phyloP scores from a whole-genome alignment of 345 rosid genomes.

The Salix udensis region DNA sequence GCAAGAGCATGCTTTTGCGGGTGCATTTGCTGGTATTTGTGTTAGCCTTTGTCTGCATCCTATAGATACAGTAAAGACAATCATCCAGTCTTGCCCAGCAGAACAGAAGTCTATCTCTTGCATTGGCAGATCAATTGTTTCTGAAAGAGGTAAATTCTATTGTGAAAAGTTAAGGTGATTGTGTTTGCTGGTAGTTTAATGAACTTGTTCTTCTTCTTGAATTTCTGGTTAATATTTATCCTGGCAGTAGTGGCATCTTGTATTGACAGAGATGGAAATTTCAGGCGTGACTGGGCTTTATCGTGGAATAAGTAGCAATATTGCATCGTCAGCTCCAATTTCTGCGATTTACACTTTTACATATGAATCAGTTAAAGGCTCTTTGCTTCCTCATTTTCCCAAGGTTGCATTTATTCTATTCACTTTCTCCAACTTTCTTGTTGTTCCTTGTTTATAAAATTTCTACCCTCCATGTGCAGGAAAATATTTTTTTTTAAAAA shows the following conservation, averaged over 20 bases:
- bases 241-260: background rate
- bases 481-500: background rate
- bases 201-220: background rate
- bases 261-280: constrained; percentile 12
- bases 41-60: constrained; percentile 95
- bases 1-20: constrained; percentile 89
- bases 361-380: constrained; percentile 79
- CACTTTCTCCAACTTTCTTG: background rate
- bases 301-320: constrained; percentile 77
- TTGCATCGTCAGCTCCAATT: constrained; percentile 89
- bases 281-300: constrained; percentile 78
- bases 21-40: constrained; percentile 75
- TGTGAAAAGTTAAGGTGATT: constrained; percentile 4
- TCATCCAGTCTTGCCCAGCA: constrained; percentile 61
- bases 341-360: constrained; percentile 88
- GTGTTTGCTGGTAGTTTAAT: background rate
- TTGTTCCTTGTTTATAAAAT: constrained; percentile 6
- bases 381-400: constrained; percentile 70
- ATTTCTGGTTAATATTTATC: constrained; percentile 3
- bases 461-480: background rate
- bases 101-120: constrained; percentile 59
- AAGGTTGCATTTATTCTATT: constrained; percentile 41
- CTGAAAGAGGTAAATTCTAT: constrained; percentile 64
- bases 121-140: constrained; percentile 70
- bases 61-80: constrained; percentile 83